A percentile compares a stretch with the other conserved stretches of the same genome.
Evolutionary conservation across 2,329 filamentous ascomycete genomes (phyloP).

Genomic region (Aspergillus aculeatinus): DNA sequence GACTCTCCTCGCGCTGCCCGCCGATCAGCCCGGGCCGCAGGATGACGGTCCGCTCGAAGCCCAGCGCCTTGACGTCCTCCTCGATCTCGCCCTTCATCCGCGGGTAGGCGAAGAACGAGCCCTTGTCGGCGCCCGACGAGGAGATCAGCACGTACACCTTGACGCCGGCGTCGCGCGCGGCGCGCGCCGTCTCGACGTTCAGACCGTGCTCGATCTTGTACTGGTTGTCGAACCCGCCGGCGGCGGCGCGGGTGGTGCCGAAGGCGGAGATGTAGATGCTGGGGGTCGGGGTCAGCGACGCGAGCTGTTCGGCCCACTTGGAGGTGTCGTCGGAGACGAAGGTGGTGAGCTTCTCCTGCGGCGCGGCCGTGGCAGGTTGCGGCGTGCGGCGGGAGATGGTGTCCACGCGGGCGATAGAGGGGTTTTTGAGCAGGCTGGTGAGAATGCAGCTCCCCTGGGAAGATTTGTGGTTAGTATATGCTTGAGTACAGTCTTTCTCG

Average conservation of each 20-base stretch:
- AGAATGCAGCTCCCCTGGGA: constrained; percentile 72
- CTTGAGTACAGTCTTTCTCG: background rate
- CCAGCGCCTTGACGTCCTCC: constrained; percentile 67
- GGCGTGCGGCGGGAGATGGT: constrained; percentile 48
- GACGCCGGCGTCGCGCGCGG: constrained; percentile 70
- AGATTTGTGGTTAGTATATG: constrained; percentile 19
- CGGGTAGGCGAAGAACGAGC: constrained; percentile 54
- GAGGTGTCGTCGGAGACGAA: constrained; percentile 66
- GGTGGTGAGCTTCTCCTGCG: constrained; percentile 62
- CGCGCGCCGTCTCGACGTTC: constrained; percentile 73
- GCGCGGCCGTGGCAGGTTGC: constrained; percentile 45
- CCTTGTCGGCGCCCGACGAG: constrained; percentile 52
- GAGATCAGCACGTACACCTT: constrained; percentile 78
- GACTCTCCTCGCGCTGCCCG: constrained; percentile 64
- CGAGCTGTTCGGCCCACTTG: constrained; percentile 65
- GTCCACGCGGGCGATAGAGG: constrained; percentile 42
- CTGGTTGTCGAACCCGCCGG: constrained; percentile 75
- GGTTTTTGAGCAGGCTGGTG: constrained; percentile 45
- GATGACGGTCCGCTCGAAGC: constrained; percentile 76
- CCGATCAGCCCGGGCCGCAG: constrained; percentile 72
- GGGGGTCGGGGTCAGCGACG: constrained; percentile 56
- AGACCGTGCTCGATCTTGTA: constrained; percentile 86
- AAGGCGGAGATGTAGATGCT: constrained; percentile 72
- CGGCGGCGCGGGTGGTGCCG: constrained; percentile 73
- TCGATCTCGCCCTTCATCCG: constrained; percentile 89